Conservation (phyloP, 78 protist species). For the Dictyostelium purpureum region DNA sequence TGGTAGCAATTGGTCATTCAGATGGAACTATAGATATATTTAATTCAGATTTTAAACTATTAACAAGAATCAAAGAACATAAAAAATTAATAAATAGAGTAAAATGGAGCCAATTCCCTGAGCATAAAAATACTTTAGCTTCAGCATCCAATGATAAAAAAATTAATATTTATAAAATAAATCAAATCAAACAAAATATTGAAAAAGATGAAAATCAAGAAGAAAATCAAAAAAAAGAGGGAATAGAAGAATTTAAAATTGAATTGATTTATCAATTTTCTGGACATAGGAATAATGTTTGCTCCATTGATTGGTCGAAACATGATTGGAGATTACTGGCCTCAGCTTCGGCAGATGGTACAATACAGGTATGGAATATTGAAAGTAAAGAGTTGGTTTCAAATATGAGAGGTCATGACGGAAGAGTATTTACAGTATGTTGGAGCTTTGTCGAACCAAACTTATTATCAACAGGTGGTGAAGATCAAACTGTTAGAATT, state of each 20-base stretch:
- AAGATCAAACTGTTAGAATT: conserved; percentile 73
- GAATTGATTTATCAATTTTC: neutral
- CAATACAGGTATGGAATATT: conserved; percentile 55
- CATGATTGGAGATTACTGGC: conserved; percentile 13
- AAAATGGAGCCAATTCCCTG: conserved; percentile 37
- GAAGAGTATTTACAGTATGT: conserved; percentile 44
- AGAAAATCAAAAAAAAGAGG: neutral
- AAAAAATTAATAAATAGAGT: conserved; percentile 15
- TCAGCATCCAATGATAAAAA: conserved; percentile 53
- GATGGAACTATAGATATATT: conserved; percentile 21
- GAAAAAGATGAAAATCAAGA: no score
- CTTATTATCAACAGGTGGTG: conserved; percentile 60
- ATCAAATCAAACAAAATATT: no score
- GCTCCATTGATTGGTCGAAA: conserved; percentile 53
- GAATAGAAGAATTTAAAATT: neutral
- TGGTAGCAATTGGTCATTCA: neutral
- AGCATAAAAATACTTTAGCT: neutral
- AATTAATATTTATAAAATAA: conserved; percentile 7
- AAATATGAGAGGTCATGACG: conserved; percentile 69
- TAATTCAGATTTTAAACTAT: neutral
- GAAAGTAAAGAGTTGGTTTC: conserved; percentile 2
- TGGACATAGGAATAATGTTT: conserved; percentile 32
- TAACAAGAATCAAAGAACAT: conserved; percentile 25
- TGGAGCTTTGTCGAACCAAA: conserved; percentile 17
- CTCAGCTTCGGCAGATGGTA: conserved; percentile 27